Conservation (phyloP, 345 rosid genomes). For the Brassica carinata region DNA sequence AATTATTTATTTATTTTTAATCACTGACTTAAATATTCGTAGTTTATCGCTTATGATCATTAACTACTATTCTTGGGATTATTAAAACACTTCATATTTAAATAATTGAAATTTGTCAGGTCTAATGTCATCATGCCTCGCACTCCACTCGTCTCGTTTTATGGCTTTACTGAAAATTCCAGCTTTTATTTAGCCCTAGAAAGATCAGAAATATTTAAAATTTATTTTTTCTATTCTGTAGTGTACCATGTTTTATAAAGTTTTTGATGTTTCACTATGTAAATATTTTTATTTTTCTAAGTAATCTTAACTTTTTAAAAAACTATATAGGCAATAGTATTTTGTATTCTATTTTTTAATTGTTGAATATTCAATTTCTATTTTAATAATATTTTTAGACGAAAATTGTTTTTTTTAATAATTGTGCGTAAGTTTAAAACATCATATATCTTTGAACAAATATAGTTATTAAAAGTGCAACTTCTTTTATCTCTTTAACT, state of each 20-base stretch:
- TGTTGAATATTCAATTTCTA: too few species aligned
- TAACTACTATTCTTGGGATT: constrained; percentile 41
- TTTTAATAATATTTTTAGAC: too few species aligned
- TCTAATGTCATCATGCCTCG: constrained; percentile 52
- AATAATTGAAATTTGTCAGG: constrained; percentile 52
- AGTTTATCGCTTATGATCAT: constrained; percentile 21
- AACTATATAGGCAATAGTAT: too few species aligned
- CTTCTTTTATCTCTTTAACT: constrained; percentile 11
- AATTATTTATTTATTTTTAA: constrained; percentile 1
- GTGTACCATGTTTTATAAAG: too few species aligned
- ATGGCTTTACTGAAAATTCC: constrained; percentile 35
- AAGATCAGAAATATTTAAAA: constrained; percentile 1
- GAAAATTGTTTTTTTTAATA: too few species aligned
- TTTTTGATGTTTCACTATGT: too few species aligned
- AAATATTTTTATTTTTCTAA: too few species aligned
- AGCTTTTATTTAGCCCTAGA: constrained; percentile 31
- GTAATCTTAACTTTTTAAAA: too few species aligned
- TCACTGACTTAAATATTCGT: constrained; percentile 25
- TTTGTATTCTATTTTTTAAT: too few species aligned
- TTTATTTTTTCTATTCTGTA: too few species aligned
- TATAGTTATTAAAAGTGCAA: constrained; percentile 7
- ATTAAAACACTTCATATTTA: constrained; percentile 43
- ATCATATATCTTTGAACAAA: too few species aligned
- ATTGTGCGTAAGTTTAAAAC: too few species aligned
- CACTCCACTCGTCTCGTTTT: constrained; percentile 51